Evolutionary conservation across 2,329 filamentous ascomycete species (phyloP).

Genomic region (Fusarium torreyae): DNA sequence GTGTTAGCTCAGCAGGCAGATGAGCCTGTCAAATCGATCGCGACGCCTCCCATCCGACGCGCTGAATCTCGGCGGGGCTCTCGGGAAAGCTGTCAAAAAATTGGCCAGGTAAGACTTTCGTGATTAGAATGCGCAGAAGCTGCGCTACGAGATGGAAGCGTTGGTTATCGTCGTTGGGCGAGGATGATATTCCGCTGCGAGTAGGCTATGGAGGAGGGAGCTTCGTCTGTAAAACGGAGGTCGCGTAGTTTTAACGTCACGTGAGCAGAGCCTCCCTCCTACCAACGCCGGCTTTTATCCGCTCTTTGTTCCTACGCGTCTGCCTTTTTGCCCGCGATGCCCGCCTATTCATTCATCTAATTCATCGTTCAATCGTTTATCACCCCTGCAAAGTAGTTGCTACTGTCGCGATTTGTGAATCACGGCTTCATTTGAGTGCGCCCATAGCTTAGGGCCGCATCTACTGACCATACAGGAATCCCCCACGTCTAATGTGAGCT

Average conservation of each 20-base stretch:
- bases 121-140: slow-evolving; percentile 21
- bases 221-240: slow-evolving; percentile 50
- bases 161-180: slow-evolving; percentile 46
- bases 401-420: slow-evolving; percentile 27
- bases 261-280: slow-evolving; percentile 52
- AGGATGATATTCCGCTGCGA: slow-evolving; percentile 46
- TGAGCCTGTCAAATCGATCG: slow-evolving; percentile 64
- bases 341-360: slow-evolving; percentile 23
- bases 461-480: slow-evolving; percentile 38
- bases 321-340: slow-evolving; percentile 35
- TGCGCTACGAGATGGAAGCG: slow-evolving; percentile 44
- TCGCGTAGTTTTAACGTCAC: slow-evolving; percentile 62
- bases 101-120: slow-evolving; percentile 16
- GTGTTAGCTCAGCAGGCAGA: slow-evolving; percentile 61
- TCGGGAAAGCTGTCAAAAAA: slow-evolving; percentile 31
- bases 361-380: not conserved
- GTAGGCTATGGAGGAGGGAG: slow-evolving; percentile 52
- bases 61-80: slow-evolving; percentile 41
- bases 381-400: slow-evolving; percentile 1
- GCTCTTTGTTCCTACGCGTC: slow-evolving; percentile 39
- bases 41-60: slow-evolving; percentile 64
- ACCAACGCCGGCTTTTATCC: slow-evolving; percentile 49
- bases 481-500: slow-evolving; percentile 39
- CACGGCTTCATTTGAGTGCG: slow-evolving; percentile 17
- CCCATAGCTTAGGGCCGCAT: slow-evolving; percentile 10